Evolutionary conservation across 495 filamentous ascomycete genomes (phyloP).

Genomic region (Astrothelium subdiscretum): DNA sequence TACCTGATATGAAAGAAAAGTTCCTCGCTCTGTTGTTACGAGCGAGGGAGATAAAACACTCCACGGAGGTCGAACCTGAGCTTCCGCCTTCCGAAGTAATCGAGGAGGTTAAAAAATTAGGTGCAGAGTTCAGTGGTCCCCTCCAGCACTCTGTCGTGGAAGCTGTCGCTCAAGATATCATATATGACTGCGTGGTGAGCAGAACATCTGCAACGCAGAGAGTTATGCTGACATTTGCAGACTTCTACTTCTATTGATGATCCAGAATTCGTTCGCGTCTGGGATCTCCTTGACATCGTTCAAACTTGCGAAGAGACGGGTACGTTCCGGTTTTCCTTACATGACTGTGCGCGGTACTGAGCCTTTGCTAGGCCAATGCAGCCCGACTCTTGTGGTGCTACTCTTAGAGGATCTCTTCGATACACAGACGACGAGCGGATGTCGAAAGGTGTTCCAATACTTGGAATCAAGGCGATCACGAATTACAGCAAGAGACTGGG

Average conservation of each 20-base stretch:
- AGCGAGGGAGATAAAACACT: constrained; percentile 53
- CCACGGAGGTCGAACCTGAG: constrained; percentile 62
- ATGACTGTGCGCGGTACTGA: constrained; percentile 5
- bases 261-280: constrained; percentile 65
- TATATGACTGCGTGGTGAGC: constrained; percentile 58
- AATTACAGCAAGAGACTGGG: constrained; percentile 73
- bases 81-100: constrained; percentile 51
- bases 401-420: constrained; percentile 92
- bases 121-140: constrained; percentile 18
- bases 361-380: constrained; percentile 53
- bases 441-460: constrained; percentile 82
- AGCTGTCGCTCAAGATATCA: constrained; percentile 63
- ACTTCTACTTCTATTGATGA: constrained; percentile 44
- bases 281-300: constrained; percentile 87
- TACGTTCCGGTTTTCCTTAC: constrained; percentile 22
- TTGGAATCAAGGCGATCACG: constrained; percentile 83
- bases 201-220: not conserved
- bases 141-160: constrained; percentile 48
- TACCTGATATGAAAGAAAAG: constrained; percentile 1
- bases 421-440: constrained; percentile 85
- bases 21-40: constrained; percentile 51
- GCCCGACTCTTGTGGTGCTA: constrained; percentile 73
- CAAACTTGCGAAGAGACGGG: constrained; percentile 73
- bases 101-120: constrained; percentile 30
- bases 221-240: constrained; percentile 9